Evolutionary conservation across 1,284 basidiomycete species (phyloP).

Genomic region (Papiliotrema laurentii): DNA sequence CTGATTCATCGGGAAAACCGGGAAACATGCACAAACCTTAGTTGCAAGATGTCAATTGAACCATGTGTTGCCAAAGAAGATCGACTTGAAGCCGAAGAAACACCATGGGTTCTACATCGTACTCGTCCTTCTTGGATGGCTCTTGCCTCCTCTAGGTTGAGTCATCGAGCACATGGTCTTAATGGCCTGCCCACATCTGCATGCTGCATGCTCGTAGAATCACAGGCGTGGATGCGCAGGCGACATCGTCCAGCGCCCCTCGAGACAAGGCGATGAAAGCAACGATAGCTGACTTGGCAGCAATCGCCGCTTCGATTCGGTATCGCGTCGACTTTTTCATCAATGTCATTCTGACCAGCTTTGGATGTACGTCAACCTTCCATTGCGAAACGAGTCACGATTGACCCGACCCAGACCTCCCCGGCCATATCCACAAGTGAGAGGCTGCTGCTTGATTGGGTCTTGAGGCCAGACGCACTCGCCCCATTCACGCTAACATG

Average conservation of each 20-base stretch:
- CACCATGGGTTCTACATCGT: conserved; percentile 79
- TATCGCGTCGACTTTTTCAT: conserved; percentile 89
- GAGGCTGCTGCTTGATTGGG: no score
- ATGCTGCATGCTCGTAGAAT: no score
- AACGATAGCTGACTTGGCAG: conserved; percentile 50
- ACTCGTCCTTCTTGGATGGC: conserved; percentile 76
- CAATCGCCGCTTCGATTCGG: conserved; percentile 90
- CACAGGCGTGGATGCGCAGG: no score
- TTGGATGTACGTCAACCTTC: conserved; percentile 62
- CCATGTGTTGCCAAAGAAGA: conserved; percentile 52
- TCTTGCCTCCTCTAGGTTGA: conserved; percentile 82
- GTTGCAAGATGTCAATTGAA: no score
- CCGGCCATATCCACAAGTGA: conserved; percentile 50
- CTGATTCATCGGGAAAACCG: no score
- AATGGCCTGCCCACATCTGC: no score
- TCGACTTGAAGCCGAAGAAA: conserved; percentile 62
- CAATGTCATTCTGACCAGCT: conserved; percentile 82
- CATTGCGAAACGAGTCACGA: not conserved
- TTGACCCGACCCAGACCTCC: conserved; percentile 38
- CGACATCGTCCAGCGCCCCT: no score
- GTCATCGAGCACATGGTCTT: no score
- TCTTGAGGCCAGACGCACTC: no score
- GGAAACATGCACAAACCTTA: no score
- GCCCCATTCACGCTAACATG: not conserved
- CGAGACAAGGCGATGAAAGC: no score